Conservation (phyloP, 148 eudicot genomes). For the Dysphania ambrosioides region DNA sequence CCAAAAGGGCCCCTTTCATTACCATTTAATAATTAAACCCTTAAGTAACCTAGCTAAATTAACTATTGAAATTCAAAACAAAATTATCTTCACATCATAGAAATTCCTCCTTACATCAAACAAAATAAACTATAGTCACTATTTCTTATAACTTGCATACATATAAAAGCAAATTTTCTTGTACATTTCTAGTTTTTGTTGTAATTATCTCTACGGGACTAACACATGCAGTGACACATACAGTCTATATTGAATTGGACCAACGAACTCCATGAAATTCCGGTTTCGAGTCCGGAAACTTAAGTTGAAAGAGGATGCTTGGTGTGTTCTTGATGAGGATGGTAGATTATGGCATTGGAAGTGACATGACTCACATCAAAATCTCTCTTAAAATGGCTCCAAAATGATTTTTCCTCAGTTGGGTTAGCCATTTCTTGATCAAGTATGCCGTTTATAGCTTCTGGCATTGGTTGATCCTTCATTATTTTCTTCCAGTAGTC, state of each 20-base stretch:
- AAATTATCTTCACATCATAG: too few relatives aligned
- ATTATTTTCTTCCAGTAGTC: constrained; percentile 39
- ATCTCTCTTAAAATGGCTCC: constrained; percentile 31
- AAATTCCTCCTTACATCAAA: too few relatives aligned
- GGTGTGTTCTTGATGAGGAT: constrained; percentile 22
- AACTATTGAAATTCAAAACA: too few relatives aligned
- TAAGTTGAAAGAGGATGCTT: not conserved
- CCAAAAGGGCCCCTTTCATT: too few relatives aligned
- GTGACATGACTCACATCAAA: constrained; percentile 40
- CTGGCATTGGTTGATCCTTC: constrained; percentile 36
- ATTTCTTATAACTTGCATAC: not conserved
- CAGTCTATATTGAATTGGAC: too few relatives aligned
- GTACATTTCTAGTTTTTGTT: not conserved
- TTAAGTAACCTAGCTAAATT: too few relatives aligned
- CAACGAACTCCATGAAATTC: not conserved
- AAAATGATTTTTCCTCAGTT: not conserved
- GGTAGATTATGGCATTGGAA: constrained; percentile 35
- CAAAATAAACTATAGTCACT: not conserved
- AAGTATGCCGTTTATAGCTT: constrained; percentile 33
- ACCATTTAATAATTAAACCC: too few relatives aligned
- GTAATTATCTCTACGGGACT: not conserved
- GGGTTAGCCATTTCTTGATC: constrained; percentile 17
- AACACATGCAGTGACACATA: too few relatives aligned
- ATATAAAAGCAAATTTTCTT: not conserved
- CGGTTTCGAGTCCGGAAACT: not conserved